Evolutionary conservation across 345 rosid species (phyloP).

Genomic region (Crucihimalaya himalaica): DNA sequence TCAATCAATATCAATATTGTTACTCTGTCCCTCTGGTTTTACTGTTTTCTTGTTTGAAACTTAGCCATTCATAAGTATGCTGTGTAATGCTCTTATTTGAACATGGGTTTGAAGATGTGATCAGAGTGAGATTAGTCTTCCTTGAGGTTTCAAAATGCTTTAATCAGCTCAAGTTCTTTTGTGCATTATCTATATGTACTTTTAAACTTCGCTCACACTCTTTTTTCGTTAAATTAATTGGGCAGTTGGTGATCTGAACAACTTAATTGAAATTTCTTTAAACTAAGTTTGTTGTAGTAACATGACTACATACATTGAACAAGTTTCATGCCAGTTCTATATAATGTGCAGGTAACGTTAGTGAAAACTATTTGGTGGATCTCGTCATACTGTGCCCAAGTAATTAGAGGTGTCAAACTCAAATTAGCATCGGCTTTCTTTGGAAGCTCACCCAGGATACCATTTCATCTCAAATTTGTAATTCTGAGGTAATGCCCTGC

Average conservation of each 20-base stretch:
- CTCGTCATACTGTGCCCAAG: conserved; percentile 56
- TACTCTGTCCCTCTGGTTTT: no score
- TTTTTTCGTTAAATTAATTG: not conserved
- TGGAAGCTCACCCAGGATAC: conserved; percentile 68
- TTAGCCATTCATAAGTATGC: no score
- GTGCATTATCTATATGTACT: no score
- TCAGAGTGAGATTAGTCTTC: no score
- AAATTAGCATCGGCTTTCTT: conserved; percentile 52
- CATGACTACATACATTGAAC: not conserved
- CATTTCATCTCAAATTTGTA: conserved; percentile 48
- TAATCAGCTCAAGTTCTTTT: no score
- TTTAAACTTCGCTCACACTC: not conserved
- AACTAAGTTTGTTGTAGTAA: not conserved
- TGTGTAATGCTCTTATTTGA: no score
- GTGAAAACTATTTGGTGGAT: conserved; percentile 63
- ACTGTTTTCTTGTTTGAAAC: no score
- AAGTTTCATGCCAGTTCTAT: conserved; percentile 13
- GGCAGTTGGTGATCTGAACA: conserved; percentile 69
- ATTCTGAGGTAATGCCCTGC: conserved; percentile 63
- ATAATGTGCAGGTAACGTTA: conserved; percentile 56
- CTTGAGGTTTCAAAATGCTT: no score
- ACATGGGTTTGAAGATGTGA: no score
- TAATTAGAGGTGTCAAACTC: conserved; percentile 47
- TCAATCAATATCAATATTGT: no score
- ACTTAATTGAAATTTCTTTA: conserved; percentile 45